Evolutionary conservation across 257 asterid species (phyloP).

Genomic region (Nicotiana sylvestris): DNA sequence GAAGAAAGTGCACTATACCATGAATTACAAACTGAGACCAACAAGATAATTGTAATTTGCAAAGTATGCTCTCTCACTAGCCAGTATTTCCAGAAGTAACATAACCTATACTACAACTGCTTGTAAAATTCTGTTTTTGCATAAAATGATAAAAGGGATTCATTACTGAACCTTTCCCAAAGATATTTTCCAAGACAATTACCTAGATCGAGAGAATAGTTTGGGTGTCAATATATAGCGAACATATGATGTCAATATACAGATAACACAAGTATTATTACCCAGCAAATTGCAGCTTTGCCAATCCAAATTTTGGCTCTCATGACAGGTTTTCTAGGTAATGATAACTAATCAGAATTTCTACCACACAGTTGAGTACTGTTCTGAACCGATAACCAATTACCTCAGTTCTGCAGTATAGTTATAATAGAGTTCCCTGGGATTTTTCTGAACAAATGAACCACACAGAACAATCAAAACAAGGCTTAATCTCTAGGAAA

Average conservation of each 20-base stretch:
- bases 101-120: background rate
- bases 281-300: background rate
- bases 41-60: background rate
- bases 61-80: background rate
- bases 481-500: constrained; percentile 4
- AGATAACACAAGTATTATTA: background rate
- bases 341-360: background rate
- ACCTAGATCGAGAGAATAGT: background rate
- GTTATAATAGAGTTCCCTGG: constrained; percentile 14
- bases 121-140: too few species aligned
- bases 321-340: background rate
- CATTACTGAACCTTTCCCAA: background rate
- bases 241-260: background rate
- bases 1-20: background rate
- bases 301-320: background rate
- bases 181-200: background rate
- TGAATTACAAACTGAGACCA: background rate
- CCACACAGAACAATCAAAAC: constrained; percentile 15
- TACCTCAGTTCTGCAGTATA: constrained; percentile 15
- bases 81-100: background rate
- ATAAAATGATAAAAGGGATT: background rate
- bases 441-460: constrained; percentile 14
- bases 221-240: background rate
- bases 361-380: constrained; percentile 4
- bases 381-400: constrained; percentile 13